A percentile compares a stretch with the other conserved stretches of the same genome.
These are phyloP conservation scores for Myxozyma udenii DNA, from an alignment of 805 yeast species.

Conservation along the genomic window DNA sequence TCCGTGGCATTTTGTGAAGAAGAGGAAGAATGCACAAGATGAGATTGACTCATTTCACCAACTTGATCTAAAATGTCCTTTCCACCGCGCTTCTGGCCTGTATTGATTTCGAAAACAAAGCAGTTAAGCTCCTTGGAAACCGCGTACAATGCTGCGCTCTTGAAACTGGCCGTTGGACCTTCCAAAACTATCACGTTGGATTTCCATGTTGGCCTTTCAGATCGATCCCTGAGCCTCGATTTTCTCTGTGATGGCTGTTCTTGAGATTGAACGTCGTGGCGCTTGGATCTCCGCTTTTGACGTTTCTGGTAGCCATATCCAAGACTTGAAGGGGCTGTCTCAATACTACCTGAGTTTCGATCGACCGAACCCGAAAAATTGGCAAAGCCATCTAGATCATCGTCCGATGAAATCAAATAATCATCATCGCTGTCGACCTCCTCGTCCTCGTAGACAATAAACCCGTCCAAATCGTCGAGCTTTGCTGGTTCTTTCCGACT, in stretches of 20 bases:
- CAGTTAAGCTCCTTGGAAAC: slow-evolving; percentile 61
- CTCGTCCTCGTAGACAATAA: slow-evolving; percentile 38
- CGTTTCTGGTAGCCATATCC: too few relatives aligned
- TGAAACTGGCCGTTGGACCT: slow-evolving; percentile 77
- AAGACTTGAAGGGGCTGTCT: not conserved
- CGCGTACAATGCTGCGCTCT: slow-evolving; percentile 69
- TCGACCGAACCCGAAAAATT: not conserved
- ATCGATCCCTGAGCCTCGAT: not conserved
- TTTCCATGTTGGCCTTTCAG: slow-evolving; percentile 17
- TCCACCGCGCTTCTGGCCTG: slow-evolving; percentile 68
- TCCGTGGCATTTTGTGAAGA: not conserved
- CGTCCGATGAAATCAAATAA: slow-evolving; percentile 22
- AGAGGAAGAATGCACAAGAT: slow-evolving; percentile 54
- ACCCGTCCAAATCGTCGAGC: slow-evolving; percentile 26
- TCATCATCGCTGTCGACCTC: slow-evolving; percentile 32
- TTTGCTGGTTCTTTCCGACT: not conserved
- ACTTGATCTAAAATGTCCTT: slow-evolving; percentile 63
- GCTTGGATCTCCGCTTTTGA: slow-evolving; percentile 4
- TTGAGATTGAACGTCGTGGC: not conserved
- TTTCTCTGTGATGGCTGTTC: slow-evolving; percentile 42
- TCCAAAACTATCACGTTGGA: slow-evolving; percentile 51
- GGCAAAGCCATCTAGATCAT: slow-evolving; percentile 6
- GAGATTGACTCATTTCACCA: slow-evolving; percentile 80
- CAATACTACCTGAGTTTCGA: slow-evolving; percentile 1
- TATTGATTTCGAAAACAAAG: slow-evolving; percentile 76